Percentiles rank a stretch among this genome's conserved stretches.
phyloP scores from a whole-genome alignment of 768 basidiomycete species.

The Amanita muscaria region DNA sequence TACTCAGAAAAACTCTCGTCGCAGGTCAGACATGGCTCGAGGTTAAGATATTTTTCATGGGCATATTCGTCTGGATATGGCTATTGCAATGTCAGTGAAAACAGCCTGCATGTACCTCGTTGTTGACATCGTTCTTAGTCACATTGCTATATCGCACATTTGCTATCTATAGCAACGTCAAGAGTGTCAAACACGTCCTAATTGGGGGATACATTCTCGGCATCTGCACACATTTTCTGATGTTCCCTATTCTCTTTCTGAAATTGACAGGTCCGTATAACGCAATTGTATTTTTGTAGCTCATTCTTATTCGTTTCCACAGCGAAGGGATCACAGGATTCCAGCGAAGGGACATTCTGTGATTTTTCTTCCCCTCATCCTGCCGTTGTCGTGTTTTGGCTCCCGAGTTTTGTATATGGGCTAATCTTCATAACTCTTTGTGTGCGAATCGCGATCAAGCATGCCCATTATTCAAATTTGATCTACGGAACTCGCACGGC shows the following conservation, averaged over 20 bases:
- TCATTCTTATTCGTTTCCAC: background rate
- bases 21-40: constrained; percentile 17
- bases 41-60: constrained; percentile 16
- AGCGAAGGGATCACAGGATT: background rate
- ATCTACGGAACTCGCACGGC: constrained; percentile 6
- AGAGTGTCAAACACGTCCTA: constrained; percentile 9
- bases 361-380: constrained; percentile 6
- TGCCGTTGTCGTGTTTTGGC: constrained; percentile 18
- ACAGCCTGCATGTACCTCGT: background rate
- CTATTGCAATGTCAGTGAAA: constrained; percentile 19
- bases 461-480: constrained; percentile 6
- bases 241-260: constrained; percentile 9
- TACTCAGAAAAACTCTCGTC: background rate
- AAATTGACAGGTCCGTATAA: constrained; percentile 13
- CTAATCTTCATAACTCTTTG: constrained; percentile 15
- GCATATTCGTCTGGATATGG: constrained; percentile 16
- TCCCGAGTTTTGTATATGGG: constrained; percentile 18
- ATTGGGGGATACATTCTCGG: constrained; percentile 12
- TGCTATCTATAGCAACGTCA: constrained; percentile 15
- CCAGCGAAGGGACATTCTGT: background rate
- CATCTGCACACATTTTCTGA: constrained; percentile 12
- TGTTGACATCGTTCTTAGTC: constrained; percentile 10
- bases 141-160: constrained; percentile 20
- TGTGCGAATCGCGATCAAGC: constrained; percentile 13
- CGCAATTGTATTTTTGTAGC: background rate